Evolutionary conservation across 2,329 filamentous ascomycete species (phyloP).

Genomic region (Helicocarpus griseus): DNA sequence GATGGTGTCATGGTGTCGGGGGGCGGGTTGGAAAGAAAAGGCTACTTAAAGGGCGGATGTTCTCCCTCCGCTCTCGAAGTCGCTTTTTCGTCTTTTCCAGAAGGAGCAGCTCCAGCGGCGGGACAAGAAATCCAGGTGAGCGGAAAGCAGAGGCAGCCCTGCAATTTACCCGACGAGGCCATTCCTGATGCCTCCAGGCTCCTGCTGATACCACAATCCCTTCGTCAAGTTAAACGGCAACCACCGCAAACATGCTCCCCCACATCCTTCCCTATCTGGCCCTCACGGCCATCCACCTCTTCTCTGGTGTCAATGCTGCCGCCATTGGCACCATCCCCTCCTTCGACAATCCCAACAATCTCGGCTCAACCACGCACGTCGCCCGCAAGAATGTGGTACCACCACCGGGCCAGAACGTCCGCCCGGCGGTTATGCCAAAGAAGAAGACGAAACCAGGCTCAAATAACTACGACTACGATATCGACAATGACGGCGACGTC

Average conservation of each 20-base stretch:
- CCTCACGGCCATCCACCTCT: neutral
- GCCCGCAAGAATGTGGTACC: neutral
- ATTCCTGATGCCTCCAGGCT: neutral
- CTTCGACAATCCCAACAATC: neutral
- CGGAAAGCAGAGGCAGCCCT: neutral
- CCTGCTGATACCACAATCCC: neutral
- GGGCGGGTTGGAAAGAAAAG: too few relatives aligned
- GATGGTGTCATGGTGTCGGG: too few relatives aligned
- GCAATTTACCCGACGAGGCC: too few relatives aligned
- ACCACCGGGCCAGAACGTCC: neutral
- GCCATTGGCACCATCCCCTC: neutral
- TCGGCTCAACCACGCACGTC: neutral
- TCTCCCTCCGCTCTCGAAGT: neutral
- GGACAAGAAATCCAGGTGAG: neutral
- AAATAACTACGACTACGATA: neutral
- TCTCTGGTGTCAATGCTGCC: neutral
- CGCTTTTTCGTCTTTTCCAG: neutral
- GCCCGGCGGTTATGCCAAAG: too few relatives aligned
- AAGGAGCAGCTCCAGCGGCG: neutral
- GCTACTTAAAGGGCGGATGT: neutral
- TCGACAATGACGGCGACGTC: neutral
- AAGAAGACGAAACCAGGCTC: too few relatives aligned
- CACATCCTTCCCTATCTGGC: constrained; percentile 1
- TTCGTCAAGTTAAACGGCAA: neutral
- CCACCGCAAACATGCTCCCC: neutral